phyloP scores from a whole-genome alignment of 2,329 filamentous ascomycete species.

The Elsinoe perseae region DNA sequence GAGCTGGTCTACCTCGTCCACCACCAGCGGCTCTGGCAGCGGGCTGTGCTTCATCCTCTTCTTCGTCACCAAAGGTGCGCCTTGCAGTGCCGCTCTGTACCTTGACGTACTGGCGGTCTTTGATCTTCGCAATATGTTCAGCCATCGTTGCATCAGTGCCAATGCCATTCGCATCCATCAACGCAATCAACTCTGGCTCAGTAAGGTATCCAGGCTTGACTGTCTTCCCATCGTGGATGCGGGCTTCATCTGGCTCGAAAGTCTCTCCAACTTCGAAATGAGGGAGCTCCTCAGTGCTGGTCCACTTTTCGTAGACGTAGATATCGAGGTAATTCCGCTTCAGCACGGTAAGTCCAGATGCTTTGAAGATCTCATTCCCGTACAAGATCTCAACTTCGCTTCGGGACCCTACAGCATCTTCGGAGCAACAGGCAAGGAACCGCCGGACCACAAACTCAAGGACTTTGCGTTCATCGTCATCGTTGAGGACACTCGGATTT shows the following conservation, averaged over 20 bases:
- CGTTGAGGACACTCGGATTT: conserved; percentile 51
- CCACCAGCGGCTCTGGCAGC: conserved; percentile 36
- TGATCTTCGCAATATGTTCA: conserved; percentile 94
- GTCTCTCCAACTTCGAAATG: conserved; percentile 69
- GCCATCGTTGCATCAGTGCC: conserved; percentile 99
- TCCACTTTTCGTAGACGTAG: conserved; percentile 95
- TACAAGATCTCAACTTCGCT: conserved; percentile 81
- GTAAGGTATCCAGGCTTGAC: conserved; percentile 77
- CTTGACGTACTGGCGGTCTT: conserved; percentile 77
- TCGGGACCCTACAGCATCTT: conserved; percentile 79
- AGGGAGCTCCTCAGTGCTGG: conserved; percentile 74
- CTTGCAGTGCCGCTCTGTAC: conserved; percentile 46
- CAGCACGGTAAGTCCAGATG: conserved; percentile 75
- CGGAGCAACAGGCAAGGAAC: conserved; percentile 91
- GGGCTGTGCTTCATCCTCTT: conserved; percentile 33
- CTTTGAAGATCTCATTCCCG: conserved; percentile 72
- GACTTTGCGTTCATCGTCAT: conserved; percentile 62
- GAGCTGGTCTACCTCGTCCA: conserved; percentile 39
- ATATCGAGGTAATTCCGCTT: conserved; percentile 92
- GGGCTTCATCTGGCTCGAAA: conserved; percentile 82
- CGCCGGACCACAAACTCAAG: conserved; percentile 90
- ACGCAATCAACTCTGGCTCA: conserved; percentile 85
- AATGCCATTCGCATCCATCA: conserved; percentile 98
- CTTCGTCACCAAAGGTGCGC: conserved; percentile 29
- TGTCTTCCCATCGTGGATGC: conserved; percentile 87